Conservation (phyloP, 768 basidiomycete species). For the Russula foetens region DNA sequence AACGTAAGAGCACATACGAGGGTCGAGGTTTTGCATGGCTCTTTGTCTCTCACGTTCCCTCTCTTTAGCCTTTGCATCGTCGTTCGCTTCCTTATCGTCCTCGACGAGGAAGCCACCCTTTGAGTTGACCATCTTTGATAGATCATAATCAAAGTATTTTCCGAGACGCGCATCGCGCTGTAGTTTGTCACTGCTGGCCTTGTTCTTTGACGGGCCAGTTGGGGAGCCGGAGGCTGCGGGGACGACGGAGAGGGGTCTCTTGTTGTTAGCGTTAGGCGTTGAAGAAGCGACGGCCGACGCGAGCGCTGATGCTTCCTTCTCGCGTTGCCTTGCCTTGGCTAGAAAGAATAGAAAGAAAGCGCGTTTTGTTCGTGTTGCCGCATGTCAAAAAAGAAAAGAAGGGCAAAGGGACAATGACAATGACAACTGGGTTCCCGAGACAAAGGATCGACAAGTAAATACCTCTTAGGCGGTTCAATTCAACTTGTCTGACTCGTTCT, state of each 20-base stretch:
- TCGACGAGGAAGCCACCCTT: constrained; percentile 94
- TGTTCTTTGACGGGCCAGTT: constrained; percentile 38
- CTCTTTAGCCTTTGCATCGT: constrained; percentile 66
- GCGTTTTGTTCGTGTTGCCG: no score
- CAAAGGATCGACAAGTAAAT: not conserved
- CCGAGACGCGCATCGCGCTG: constrained; percentile 75
- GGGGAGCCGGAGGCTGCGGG: constrained; percentile 55
- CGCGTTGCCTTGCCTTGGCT: constrained; percentile 74
- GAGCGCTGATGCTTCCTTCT: constrained; percentile 47
- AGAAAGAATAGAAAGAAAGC: not conserved
- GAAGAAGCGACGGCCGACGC: constrained; percentile 41
- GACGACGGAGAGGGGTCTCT: constrained; percentile 56
- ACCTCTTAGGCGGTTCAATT: constrained; percentile 78
- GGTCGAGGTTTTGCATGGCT: constrained; percentile 65
- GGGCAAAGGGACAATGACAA: no score
- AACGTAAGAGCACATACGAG: constrained; percentile 41
- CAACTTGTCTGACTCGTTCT: constrained; percentile 63
- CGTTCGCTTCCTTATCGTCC: constrained; percentile 76
- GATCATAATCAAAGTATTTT: constrained; percentile 94
- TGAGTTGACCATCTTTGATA: constrained; percentile 94
- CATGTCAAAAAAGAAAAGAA: no score
- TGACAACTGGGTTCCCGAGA: no score
- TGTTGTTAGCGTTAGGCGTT: constrained; percentile 56
- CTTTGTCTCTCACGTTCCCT: constrained; percentile 75
- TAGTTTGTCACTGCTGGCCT: constrained; percentile 39